Evolutionary conservation across 257 asterid genomes (phyloP), one percentile per base, ranked within the genome.

Genomic region (Ophiorrhiza pumila): DNA sequence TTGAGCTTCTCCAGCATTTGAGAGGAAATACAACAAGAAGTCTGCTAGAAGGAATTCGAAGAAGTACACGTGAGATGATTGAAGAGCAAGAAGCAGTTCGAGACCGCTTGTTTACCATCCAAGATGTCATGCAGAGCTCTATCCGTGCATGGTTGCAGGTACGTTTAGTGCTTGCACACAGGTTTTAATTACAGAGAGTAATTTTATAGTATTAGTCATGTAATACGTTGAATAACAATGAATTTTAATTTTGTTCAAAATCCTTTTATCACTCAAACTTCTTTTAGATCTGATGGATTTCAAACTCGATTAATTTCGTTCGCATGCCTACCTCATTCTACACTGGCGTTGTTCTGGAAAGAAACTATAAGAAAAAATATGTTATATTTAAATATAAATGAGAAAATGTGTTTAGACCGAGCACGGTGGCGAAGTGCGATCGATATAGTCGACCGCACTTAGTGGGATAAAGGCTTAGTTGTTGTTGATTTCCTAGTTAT

Each of bases 51-150:
- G 95, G 93, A 75, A 88, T 87, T 69, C 65, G 89, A 75, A 90
- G 86, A 84, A 90, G 96, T 74, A 91, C 98, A 1, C 83, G 99
- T 79, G 86, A 90, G 68, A 94, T 94, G 99, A 91, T 94, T 62
- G 96, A 89, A 74, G 99, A 94, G 85, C 99, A 91, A 87, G 99
- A 94, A 88, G 99, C 98, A 18, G 97, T 87, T 75, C 97, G 99
- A 55, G 98, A 88, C 60, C 97, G 98, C 78, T 79, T 91, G 74
- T 94, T 94, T 77, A 94, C 99, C 83, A 90, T 94, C 69, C 99
- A 94, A 82, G 99, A 94, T 72, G 99, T 94, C 80, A 94, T 90
- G 99, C 99, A 94, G 89, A 94, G 99, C 85, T 87, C 90, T 22
- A 66, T 84, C 50, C 96, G 99, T 56, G 97, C 99, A 61, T 91